A percentile compares a stretch with the other conserved stretches of the same genome.
phyloP scores from a whole-genome alignment of 1,284 basidiomycete species.

The Boletus albobrunnescens region DNA sequence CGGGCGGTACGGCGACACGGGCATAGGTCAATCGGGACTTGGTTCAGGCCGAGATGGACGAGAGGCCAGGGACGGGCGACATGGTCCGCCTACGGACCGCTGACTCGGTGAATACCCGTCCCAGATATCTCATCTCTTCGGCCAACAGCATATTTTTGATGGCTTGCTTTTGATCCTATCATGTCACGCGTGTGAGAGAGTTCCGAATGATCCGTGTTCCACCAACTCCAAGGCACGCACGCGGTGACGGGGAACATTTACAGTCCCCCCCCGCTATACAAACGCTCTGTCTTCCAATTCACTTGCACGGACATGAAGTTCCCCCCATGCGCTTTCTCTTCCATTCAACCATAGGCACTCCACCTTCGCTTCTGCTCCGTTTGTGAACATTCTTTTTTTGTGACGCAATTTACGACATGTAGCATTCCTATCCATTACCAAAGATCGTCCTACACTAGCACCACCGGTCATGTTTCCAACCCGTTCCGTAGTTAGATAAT shows the following conservation, averaged over 20 bases:
- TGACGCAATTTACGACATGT: slow-evolving; percentile 23
- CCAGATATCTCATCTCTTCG: neutral
- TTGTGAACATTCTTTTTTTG: slow-evolving; percentile 8
- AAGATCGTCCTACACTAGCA: slow-evolving; percentile 15
- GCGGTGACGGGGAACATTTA: no score
- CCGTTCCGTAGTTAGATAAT: slow-evolving; percentile 14
- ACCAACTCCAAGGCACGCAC: neutral
- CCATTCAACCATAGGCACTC: slow-evolving; percentile 9
- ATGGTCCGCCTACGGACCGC: slow-evolving; percentile 29
- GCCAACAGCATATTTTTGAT: slow-evolving; percentile 1
- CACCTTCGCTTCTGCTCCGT: slow-evolving; percentile 5
- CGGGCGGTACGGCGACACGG: slow-evolving; percentile 28
- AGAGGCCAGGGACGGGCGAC: slow-evolving; percentile 26
- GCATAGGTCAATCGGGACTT: slow-evolving; percentile 11
- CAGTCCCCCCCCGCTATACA: no score
- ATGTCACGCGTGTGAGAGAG: slow-evolving; percentile 3
- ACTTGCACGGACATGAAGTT: slow-evolving; percentile 22
- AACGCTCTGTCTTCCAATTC: slow-evolving; percentile 11
- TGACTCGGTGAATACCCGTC: slow-evolving; percentile 9
- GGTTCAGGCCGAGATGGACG: slow-evolving; percentile 27
- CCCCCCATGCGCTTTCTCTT: slow-evolving; percentile 5
- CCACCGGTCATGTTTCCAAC: slow-evolving; percentile 1
- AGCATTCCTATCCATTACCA: slow-evolving; percentile 17
- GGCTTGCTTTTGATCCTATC: slow-evolving; percentile 7
- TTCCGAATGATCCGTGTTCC: slow-evolving; percentile 14